These are phyloP conservation scores for Schizophyllum amplum DNA, from an alignment of 1,284 basidiomycete species.

Conservation along the genomic window DNA sequence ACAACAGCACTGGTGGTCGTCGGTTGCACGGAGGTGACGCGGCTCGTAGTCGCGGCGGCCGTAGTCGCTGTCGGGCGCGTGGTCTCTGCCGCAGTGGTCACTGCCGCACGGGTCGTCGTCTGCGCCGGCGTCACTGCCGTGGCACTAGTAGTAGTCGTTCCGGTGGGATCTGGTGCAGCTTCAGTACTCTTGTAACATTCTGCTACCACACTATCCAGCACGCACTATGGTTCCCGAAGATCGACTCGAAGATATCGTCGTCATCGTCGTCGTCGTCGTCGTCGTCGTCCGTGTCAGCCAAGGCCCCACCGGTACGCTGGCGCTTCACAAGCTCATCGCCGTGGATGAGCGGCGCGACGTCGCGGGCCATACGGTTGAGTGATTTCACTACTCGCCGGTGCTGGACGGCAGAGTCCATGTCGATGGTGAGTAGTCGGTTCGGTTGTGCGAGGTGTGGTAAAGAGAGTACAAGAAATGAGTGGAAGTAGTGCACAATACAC, in stretches of 20 bases:
- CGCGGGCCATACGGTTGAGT: not conserved
- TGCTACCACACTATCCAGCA: not conserved
- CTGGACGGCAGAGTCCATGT: not conserved
- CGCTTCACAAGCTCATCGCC: not conserved
- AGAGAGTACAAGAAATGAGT: not conserved
- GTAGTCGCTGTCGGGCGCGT: not conserved
- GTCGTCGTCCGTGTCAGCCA: not conserved
- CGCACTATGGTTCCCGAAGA: not conserved
- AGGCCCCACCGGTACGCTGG: not conserved
- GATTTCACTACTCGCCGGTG: not conserved
- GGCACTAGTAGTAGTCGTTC: too few relatives aligned
- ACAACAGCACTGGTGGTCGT: not conserved
- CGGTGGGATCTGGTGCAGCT: not conserved
- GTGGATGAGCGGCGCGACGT: not conserved
- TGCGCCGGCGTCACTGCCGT: not conserved
- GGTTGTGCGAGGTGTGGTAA: not conserved
- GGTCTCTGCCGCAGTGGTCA: not conserved
- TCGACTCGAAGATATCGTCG: not conserved
- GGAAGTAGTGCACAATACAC: not conserved
- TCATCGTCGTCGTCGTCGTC: not conserved
- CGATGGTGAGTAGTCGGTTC: not conserved
- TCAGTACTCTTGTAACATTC: not conserved
- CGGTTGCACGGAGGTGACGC: not conserved
- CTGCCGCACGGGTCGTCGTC: not conserved
- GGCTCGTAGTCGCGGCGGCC: not conserved